These are phyloP conservation scores for Colletotrichum siamense DNA, from an alignment of 2,329 filamentous ascomycete genomes.

Conservation along the genomic window DNA sequence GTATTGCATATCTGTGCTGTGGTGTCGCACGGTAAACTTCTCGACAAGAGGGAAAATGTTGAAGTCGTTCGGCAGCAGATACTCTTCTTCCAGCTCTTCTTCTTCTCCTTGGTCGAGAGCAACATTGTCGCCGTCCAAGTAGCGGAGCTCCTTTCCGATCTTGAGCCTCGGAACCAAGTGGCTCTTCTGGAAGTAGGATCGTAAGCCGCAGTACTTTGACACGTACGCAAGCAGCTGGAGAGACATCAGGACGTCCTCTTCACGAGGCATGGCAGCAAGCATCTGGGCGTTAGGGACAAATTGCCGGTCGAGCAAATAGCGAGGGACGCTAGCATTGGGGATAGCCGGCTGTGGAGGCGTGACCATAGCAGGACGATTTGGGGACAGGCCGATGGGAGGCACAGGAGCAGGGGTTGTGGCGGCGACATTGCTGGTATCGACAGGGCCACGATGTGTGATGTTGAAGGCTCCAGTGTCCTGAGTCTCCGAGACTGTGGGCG, in stretches of 20 bases:
- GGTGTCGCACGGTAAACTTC: slow-evolving; percentile 95
- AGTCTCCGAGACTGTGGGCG: slow-evolving; percentile 82
- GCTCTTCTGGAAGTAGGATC: slow-evolving; percentile 93
- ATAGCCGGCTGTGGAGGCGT: slow-evolving; percentile 78
- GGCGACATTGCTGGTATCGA: slow-evolving; percentile 86
- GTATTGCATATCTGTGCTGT: slow-evolving; percentile 98
- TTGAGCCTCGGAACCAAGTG: slow-evolving; percentile 92
- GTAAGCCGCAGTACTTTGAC: slow-evolving; percentile 96
- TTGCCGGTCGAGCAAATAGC: slow-evolving; percentile 79
- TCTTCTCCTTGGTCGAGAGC: slow-evolving; percentile 51
- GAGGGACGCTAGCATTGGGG: slow-evolving; percentile 74
- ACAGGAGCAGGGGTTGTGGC: slow-evolving; percentile 70
- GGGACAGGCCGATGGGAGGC: slow-evolving; percentile 74
- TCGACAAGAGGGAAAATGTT: slow-evolving; percentile 99
- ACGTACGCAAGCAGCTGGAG: slow-evolving; percentile 96
- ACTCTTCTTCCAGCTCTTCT: slow-evolving; percentile 81
- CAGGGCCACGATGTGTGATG: slow-evolving; percentile 83
- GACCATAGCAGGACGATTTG: slow-evolving; percentile 71
- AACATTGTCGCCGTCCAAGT: slow-evolving; percentile 74
- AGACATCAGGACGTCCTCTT: slow-evolving; percentile 98
- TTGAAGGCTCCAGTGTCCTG: slow-evolving; percentile 92
- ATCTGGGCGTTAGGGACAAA: slow-evolving; percentile 74
- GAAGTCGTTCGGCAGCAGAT: slow-evolving; percentile 89
- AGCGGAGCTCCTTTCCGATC: slow-evolving; percentile 82
- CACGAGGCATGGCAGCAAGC: slow-evolving; percentile 89